Base-by-base conservation (phyloP, 2,329 filamentous ascomycete genomes). In the Aureobasidium sp. region DNA sequence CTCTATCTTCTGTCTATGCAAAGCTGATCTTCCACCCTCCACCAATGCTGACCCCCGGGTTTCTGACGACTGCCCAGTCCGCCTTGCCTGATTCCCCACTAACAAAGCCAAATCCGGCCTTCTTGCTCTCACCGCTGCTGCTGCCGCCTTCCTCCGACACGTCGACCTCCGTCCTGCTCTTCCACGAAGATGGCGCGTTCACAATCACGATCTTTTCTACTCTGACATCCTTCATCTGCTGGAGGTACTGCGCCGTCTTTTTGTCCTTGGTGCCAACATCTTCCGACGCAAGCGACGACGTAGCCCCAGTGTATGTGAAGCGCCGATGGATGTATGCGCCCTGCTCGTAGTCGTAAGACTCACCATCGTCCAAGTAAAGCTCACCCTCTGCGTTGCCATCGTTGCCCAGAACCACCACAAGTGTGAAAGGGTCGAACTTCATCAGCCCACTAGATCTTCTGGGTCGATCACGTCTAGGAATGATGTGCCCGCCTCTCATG, bases 351-450 rank as follows among this genome's bases (percentile, higher is more conserved):
- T 96, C 91, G 68, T 92, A 99, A 0, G 88, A 89, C 75, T 97
- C 92, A 52, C 94, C 94, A 67, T 99, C 94, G 71, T 99, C 94
- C 34, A 91, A 80, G 71, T 99, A 99, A 8, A 99, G 78, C 53
- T 89, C 87, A 31, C 94, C 94, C 52, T 87, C 83, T 0, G 93
- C 91, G 68, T 87, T 84, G 59, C 88, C 86, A 36, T 83, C 80
- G 67, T 85, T 84, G 67, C 84, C 80, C 17, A 95, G 79, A 0
- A 84, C 83, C 2, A 97, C 80, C 2, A 99, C 87, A 1, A 99
- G 84, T 0, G 94, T 99, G 78, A 96, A 96, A 44, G 95, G 92
- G 73, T 99, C 94, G 75, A 87, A 96, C 69, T 85, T 88, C 94
- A 97, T 97, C 49, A 97, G 80, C 22, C 89, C 87, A 63, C 86